A percentile compares a stretch with the other conserved stretches of the same genome.
These are phyloP conservation scores for Pseudocercospora cruenta DNA, from an alignment of 2,329 filamentous ascomycete species.

Conservation along the genomic window DNA sequence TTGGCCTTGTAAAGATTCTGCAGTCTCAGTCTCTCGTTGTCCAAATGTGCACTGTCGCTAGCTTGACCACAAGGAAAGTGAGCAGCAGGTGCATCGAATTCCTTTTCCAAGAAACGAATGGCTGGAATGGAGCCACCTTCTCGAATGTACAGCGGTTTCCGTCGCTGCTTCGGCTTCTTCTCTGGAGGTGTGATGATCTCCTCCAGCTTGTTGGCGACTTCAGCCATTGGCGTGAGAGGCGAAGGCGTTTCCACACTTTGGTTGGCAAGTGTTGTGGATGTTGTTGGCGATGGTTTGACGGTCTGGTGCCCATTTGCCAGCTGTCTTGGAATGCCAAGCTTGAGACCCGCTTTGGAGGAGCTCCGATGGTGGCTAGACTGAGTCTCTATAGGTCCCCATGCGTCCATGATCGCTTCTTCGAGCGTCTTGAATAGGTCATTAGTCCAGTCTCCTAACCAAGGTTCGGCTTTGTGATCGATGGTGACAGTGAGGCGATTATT, in stretches of 20 bases:
- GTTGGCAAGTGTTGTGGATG: constrained; percentile 39
- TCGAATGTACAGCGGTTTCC: constrained; percentile 84
- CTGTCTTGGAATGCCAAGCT: constrained; percentile 15
- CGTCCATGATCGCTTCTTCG: constrained; percentile 79
- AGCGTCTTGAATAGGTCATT: constrained; percentile 91
- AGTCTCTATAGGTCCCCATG: constrained; percentile 68
- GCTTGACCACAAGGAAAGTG: constrained; percentile 94
- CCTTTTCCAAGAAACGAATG: constrained; percentile 91
- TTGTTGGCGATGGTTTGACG: constrained; percentile 51
- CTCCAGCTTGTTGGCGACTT: constrained; percentile 30
- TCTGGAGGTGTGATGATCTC: constrained; percentile 42
- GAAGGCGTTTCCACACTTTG: constrained; percentile 28
- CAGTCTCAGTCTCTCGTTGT: constrained; percentile 89
- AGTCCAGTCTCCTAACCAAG: constrained; percentile 82
- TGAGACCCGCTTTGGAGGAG: constrained; percentile 23
- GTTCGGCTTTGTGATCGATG: constrained; percentile 91
- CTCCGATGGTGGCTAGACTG: constrained; percentile 27
- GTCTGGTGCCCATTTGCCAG: constrained; percentile 28
- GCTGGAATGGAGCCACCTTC: constrained; percentile 95
- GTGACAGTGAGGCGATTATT: constrained; percentile 79
- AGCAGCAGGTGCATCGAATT: constrained; percentile 86
- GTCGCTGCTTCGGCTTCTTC: constrained; percentile 26
- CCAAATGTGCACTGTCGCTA: constrained; percentile 89
- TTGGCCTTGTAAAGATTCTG: constrained; percentile 87
- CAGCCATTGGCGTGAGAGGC: constrained; percentile 30